Evolutionary conservation across 2,329 filamentous ascomycete species (phyloP), one percentile per base, ranked within the genome.

Genomic region (Emergomyces orientalis): DNA sequence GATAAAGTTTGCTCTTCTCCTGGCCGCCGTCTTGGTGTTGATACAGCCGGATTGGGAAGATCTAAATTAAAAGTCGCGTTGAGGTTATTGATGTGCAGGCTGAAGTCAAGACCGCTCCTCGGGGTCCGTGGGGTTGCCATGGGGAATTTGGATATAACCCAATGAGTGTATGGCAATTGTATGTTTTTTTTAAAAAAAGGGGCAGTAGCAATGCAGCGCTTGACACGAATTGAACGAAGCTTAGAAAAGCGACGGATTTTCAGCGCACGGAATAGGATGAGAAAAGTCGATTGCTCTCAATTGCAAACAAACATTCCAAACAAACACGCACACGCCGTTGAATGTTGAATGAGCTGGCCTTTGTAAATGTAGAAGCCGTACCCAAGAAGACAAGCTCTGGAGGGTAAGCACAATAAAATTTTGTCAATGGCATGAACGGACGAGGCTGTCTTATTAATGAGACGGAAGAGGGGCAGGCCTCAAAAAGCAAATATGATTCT

Each of bases 41-140:
- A 66, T 14, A 65, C 0, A 47, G 60, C 1, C 67, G 68, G 51
- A 70, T 70, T 2, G 72, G 72, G 7, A 39, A 77, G 72, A 17
- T 74, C 68, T 1, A 78, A 66, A 2, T 67, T 68, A 65, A 72
- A 78, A 39, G 67, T 63, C 2, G 68, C 60, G 65, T 77, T 78
- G 47, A 78, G 67, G 3, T 60, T 37, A 34, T 73, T 65, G 56
- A 78, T 71, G 11, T 73, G 63, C 9, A 67, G 59, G 22, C 67
- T 61, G 49, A 74, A 66, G 41, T 68, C 66, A 39, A 65, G 54
- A n/a, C 69, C 69, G 43, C 62, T 68, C 39, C 64, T 68, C 11
- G 52, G n/a, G 32, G 60, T 63, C 41, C 27, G 52, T 27, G 61
- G 47, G 30, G 56, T 60, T 45, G 51, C 25, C 60, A 52, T 49